phyloP scores from a whole-genome alignment of 2,329 filamentous ascomycete species.

The Cercospora sp. region DNA sequence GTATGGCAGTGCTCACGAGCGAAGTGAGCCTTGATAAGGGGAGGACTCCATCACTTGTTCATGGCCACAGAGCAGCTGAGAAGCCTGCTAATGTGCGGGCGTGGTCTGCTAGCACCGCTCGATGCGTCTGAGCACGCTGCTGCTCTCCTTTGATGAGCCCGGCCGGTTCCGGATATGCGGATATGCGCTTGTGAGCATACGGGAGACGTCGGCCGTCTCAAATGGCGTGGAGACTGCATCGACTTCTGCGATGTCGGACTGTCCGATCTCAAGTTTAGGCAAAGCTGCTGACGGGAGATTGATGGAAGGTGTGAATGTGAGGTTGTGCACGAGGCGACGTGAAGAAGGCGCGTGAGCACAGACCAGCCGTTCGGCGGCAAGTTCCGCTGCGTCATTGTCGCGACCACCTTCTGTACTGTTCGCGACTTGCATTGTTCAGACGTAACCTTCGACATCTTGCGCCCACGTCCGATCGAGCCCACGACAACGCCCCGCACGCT shows the following conservation, averaged over 20 bases:
- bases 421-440: background rate
- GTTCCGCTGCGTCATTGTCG: conserved; percentile 5
- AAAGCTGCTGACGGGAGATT: background rate
- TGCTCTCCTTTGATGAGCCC: background rate
- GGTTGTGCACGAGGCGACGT: background rate
- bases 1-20: background rate
- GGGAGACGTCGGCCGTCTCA: background rate
- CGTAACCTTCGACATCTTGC: background rate
- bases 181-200: background rate
- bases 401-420: background rate
- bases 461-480: background rate
- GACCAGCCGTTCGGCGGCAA: background rate
- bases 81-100: background rate
- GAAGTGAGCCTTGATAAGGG: background rate
- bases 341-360: background rate
- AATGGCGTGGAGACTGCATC: background rate
- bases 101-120: background rate
- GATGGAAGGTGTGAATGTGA: background rate
- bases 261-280: background rate
- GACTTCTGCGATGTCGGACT: background rate
- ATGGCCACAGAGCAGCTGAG: background rate
- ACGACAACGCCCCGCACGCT: background rate
- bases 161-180: background rate
- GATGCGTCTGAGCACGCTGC: background rate
- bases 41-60: background rate